phyloP scores from a whole-genome alignment of 129 eudicot species.

The Flaveria trinervia region DNA sequence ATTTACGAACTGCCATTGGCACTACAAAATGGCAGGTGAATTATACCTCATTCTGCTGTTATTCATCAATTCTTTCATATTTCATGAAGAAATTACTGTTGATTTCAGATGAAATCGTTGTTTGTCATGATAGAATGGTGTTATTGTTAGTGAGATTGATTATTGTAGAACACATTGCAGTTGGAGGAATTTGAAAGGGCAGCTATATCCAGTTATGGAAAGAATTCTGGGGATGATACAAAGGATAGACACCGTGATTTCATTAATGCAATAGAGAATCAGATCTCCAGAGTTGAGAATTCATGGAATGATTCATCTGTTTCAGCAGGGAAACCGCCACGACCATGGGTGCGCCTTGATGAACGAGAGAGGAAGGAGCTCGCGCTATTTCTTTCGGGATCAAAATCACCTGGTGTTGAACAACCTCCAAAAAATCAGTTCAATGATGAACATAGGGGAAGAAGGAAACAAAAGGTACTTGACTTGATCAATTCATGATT shows the following conservation, averaged over 20 bases:
- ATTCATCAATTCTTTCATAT: neutral
- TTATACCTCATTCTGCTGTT: neutral
- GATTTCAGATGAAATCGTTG: neutral
- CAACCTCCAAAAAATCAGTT: slow-evolving; percentile 25
- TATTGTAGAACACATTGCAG: slow-evolving; percentile 41
- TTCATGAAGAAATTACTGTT: neutral
- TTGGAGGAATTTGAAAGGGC: slow-evolving; percentile 86
- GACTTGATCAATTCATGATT: neutral
- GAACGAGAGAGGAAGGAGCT: slow-evolving; percentile 78
- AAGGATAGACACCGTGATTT: slow-evolving; percentile 67
- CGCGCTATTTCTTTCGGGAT: slow-evolving; percentile 70
- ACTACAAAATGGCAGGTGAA: slow-evolving; percentile 93
- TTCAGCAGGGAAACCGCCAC: slow-evolving; percentile 69
- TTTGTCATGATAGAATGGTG: neutral
- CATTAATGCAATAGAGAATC: slow-evolving; percentile 63
- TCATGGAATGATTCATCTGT: slow-evolving; percentile 52
- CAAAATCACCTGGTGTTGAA: slow-evolving; percentile 34
- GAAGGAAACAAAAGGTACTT: slow-evolving; percentile 34
- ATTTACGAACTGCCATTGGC: slow-evolving; percentile 65
- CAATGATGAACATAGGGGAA: slow-evolving; percentile 34
- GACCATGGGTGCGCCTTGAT: slow-evolving; percentile 78
- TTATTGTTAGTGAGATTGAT: slow-evolving; percentile 17
- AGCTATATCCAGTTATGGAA: slow-evolving; percentile 54
- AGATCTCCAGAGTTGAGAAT: slow-evolving; percentile 55
- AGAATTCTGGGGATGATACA: slow-evolving; percentile 52